A percentile compares a stretch with the other conserved stretches of the same genome.
Evolutionary conservation across 805 yeast species (phyloP).

Genomic region (Saccharomycopsis amapae): DNA sequence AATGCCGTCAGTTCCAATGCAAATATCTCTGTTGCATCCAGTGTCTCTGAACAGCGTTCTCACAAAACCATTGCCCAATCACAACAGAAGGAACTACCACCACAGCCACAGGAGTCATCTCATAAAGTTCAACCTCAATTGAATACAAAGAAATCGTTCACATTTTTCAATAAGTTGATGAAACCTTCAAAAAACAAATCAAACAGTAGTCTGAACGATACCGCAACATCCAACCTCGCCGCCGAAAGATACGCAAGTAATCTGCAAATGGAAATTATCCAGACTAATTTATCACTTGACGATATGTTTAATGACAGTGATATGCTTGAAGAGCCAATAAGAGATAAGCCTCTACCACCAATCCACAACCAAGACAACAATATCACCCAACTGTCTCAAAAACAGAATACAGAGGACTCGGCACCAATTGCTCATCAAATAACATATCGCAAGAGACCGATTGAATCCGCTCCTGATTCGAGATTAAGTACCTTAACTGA

Average conservation of each 20-base stretch:
- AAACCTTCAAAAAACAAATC: conserved; percentile 5
- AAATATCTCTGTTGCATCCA: too few relatives aligned
- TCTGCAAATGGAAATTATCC: conserved; percentile 9
- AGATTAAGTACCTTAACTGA: conserved; percentile 15
- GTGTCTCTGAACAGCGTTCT: too few relatives aligned
- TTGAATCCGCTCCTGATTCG: background rate
- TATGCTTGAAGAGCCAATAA: background rate
- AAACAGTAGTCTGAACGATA: background rate
- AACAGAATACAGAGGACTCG: too few relatives aligned
- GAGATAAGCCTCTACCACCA: background rate
- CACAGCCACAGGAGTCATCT: too few relatives aligned
- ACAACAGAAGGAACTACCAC: too few relatives aligned
- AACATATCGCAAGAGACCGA: too few relatives aligned
- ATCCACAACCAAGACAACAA: background rate
- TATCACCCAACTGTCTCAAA: background rate
- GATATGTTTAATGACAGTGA: conserved; percentile 1
- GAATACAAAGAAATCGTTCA: conserved; percentile 10
- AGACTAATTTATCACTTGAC: conserved; percentile 2
- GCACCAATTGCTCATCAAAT: too few relatives aligned
- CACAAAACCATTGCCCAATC: too few relatives aligned
- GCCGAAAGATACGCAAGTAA: conserved; percentile 4
- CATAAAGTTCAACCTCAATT: background rate
- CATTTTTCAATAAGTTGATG: conserved; percentile 15
- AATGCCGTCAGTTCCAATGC: background rate
- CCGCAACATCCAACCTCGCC: background rate